Conservation (phyloP, 345 rosid species). For the Bruguiera sexangula region DNA sequence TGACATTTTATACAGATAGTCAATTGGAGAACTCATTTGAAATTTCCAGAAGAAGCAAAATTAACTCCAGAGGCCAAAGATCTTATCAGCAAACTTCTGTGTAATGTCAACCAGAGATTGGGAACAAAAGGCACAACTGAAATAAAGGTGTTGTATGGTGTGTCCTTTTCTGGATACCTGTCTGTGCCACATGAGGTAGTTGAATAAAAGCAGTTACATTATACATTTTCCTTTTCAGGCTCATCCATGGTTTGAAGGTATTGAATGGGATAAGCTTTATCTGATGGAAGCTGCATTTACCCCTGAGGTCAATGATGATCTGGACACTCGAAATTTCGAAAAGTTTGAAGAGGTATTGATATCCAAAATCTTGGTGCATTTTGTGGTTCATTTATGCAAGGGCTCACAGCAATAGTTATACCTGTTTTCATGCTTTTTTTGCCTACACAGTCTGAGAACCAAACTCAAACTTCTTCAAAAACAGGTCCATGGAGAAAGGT, state of each 20-base stretch:
- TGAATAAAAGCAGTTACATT: conserved; percentile 27
- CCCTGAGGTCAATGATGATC: conserved; percentile 88
- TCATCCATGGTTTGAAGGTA: conserved; percentile 76
- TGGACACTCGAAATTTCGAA: conserved; percentile 95
- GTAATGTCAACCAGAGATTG: conserved; percentile 75
- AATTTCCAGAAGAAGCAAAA: conserved; percentile 90
- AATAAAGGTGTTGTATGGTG: conserved; percentile 77
- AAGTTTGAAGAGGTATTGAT: conserved; percentile 77
- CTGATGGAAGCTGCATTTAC: conserved; percentile 87
- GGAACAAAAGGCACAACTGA: conserved; percentile 83
- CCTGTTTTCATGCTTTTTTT: conserved; percentile 17
- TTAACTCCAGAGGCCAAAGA: conserved; percentile 73
- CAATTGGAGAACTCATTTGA: conserved; percentile 90
- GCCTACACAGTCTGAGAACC: conserved; percentile 51
- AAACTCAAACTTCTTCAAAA: conserved; percentile 39
- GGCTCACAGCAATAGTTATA: conserved; percentile 6
- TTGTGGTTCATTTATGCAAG: neutral
- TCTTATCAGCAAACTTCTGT: conserved; percentile 67
- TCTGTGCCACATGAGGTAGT: conserved; percentile 17
- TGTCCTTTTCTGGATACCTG: conserved; percentile 47
- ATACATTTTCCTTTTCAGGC: conserved; percentile 43
- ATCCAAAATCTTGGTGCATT: conserved; percentile 12
- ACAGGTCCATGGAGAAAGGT: conserved; percentile 94
- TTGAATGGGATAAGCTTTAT: conserved; percentile 76
- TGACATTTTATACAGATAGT: conserved; percentile 55